Percentiles rank a stretch among this genome's conserved stretches.
Evolutionary conservation across 108 stramenopile species (phyloP).

Genomic region (Cafeteria roenbergensis): DNA sequence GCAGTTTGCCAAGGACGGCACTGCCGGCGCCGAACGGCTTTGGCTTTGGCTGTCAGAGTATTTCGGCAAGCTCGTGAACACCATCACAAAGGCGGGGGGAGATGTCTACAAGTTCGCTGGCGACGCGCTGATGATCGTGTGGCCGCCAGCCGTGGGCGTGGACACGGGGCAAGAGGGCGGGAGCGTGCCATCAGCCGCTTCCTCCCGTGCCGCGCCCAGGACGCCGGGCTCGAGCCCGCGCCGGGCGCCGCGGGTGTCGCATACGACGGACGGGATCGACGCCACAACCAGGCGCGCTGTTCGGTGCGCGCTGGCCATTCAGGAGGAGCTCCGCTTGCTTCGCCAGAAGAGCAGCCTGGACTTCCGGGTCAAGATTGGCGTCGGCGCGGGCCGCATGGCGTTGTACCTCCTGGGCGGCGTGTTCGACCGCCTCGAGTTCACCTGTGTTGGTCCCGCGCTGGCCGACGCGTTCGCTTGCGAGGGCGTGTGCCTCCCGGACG

Average conservation of each 20-base stretch:
- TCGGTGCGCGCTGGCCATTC: constrained; percentile 34
- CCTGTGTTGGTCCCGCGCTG: constrained; percentile 36
- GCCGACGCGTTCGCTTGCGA: constrained; percentile 36
- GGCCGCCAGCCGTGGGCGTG: constrained; percentile 24
- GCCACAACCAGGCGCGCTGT: constrained; percentile 25
- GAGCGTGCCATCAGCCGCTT: background rate
- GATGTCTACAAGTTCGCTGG: constrained; percentile 52
- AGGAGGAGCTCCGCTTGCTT: background rate
- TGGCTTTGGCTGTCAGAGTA: constrained; percentile 40
- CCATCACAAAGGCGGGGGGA: constrained; percentile 34
- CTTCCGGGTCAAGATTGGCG: constrained; percentile 31
- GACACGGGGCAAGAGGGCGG: background rate
- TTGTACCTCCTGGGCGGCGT: constrained; percentile 32
- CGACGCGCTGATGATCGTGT: constrained; percentile 45
- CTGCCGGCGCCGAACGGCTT: constrained; percentile 39
- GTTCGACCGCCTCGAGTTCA: constrained; percentile 30
- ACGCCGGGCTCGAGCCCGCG: background rate
- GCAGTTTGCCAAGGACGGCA: constrained; percentile 22
- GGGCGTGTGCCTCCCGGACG: constrained; percentile 27
- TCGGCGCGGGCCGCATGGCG: constrained; percentile 29
- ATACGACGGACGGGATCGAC: constrained; percentile 9
- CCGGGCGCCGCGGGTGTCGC: background rate
- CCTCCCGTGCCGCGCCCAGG: background rate
- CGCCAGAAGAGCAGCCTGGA: background rate
- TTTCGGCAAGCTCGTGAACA: constrained; percentile 27